A percentile compares a stretch with the other conserved stretches of the same genome.
Evolutionary conservation across 139 green algal species (phyloP).

Genomic region (Coelastrella sp.): DNA sequence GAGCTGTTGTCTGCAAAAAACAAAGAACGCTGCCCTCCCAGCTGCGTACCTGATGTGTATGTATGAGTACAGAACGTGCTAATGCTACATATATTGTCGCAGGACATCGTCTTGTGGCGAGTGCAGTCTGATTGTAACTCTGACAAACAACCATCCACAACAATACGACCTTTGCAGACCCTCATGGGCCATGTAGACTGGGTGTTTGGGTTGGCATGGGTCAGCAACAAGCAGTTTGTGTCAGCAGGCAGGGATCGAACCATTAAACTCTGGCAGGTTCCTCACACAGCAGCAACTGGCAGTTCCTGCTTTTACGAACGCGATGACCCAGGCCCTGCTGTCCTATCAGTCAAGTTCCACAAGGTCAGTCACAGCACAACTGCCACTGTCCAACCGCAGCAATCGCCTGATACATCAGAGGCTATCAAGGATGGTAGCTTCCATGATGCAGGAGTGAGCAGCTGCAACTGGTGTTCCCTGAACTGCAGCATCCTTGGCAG

Average conservation of each 20-base stretch:
- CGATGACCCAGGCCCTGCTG: not conserved
- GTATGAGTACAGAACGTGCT: too few species aligned
- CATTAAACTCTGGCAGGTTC: slow-evolving; percentile 37
- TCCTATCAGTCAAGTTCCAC: not conserved
- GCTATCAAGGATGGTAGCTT: not conserved
- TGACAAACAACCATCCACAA: not conserved
- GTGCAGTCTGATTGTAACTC: slow-evolving; percentile 43
- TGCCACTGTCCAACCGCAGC: not conserved
- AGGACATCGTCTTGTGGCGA: not conserved
- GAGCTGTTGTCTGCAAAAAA: not conserved
- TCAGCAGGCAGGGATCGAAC: slow-evolving; percentile 51
- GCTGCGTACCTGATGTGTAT: not conserved
- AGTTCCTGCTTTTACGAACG: too few species aligned
- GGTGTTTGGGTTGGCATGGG: slow-evolving; percentile 79
- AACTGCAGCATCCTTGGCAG: not conserved
- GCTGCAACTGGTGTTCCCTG: too few species aligned
- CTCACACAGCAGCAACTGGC: not conserved
- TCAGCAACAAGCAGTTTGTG: slow-evolving; percentile 69
- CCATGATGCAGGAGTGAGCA: not conserved
- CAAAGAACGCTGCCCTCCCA: not conserved
- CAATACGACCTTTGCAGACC: slow-evolving; percentile 10
- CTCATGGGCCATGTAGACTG: slow-evolving; percentile 76
- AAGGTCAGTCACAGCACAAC: not conserved
- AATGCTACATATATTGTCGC: not conserved
- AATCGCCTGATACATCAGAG: not conserved